phyloP scores from a whole-genome alignment of 345 rosid genomes.

The sweet orange (Citrus sinensis) region DNA sequence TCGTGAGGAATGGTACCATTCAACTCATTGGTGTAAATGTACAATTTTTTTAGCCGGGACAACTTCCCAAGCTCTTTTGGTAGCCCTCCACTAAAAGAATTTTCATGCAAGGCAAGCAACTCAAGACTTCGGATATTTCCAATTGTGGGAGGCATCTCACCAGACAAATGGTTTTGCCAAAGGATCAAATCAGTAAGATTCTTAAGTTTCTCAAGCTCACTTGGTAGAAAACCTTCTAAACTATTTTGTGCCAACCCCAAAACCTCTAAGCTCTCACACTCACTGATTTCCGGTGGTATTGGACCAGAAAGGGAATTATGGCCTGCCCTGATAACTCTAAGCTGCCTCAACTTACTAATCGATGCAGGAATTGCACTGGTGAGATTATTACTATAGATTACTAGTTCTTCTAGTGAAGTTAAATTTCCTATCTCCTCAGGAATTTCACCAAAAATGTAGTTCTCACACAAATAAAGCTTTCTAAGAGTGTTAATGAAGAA shows the following conservation, averaged over 20 bases:
- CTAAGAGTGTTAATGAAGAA: conserved; percentile 39
- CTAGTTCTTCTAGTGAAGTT: conserved; percentile 56
- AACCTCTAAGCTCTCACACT: conserved; percentile 61
- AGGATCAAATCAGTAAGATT: conserved; percentile 62
- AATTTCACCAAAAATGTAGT: conserved; percentile 53
- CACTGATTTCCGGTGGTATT: conserved; percentile 65
- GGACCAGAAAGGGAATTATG: conserved; percentile 61
- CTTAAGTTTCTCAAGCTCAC: conserved; percentile 48
- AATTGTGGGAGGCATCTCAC: conserved; percentile 56
- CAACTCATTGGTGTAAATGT: conserved; percentile 62
- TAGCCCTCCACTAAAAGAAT: conserved; percentile 52
- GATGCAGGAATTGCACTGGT: conserved; percentile 62
- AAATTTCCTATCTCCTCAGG: conserved; percentile 51
- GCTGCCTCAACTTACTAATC: conserved; percentile 44
- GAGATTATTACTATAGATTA: conserved; percentile 65
- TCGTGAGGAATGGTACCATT: conserved; percentile 72
- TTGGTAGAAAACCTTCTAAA: conserved; percentile 67
- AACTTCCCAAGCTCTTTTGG: conserved; percentile 63
- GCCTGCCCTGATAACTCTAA: conserved; percentile 64
- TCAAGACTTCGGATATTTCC: conserved; percentile 59
- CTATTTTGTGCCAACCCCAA: conserved; percentile 79
- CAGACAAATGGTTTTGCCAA: conserved; percentile 68
- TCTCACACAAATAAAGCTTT: conserved; percentile 52
- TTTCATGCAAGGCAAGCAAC: conserved; percentile 73
- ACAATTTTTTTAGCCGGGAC: conserved; percentile 46